Conservation (phyloP, 1,284 basidiomycete species). For the Ganoderma leucocontextum region DNA sequence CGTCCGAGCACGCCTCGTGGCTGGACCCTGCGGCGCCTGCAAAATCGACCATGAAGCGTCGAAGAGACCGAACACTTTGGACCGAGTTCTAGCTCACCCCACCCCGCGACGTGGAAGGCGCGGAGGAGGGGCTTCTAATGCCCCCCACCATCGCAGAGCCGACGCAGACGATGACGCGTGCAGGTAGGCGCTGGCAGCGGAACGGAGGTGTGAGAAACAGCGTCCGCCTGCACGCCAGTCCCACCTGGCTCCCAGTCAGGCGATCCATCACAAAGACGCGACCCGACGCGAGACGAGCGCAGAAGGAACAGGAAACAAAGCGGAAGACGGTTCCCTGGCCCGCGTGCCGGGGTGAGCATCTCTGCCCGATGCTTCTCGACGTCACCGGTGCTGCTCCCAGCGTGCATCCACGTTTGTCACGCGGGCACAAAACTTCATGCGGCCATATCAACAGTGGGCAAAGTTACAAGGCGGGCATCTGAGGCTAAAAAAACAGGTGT, state of each 20-base stretch:
- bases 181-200: constrained; percentile 6
- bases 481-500: neutral
- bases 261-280: constrained; percentile 1
- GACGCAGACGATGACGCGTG: constrained; percentile 1
- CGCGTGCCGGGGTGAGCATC: constrained; percentile 9
- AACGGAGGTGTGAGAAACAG: constrained; percentile 11
- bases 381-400: constrained; percentile 13
- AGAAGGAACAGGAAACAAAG: constrained; percentile 13
- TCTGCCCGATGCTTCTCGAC: constrained; percentile 16
- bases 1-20: constrained; percentile 4
- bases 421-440: neutral
- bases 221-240: neutral
- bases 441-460: neutral
- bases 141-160: constrained; percentile 9
- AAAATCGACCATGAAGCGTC: constrained; percentile 1
- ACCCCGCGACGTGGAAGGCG: constrained; percentile 15
- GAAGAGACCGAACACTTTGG: neutral
- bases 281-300: neutral
- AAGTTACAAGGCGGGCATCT: constrained; percentile 1
- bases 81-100: constrained; percentile 8
- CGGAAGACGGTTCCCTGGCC: constrained; percentile 16
- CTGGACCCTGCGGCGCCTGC: neutral
- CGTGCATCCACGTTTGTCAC: constrained; percentile 2
- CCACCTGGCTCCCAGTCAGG: too few species aligned
- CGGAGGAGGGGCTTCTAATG: constrained; percentile 18